Evolutionary conservation across 306 rosid species (phyloP), one percentile per base, ranked within the genome.

Genomic region (Erythrophleum fordii): DNA sequence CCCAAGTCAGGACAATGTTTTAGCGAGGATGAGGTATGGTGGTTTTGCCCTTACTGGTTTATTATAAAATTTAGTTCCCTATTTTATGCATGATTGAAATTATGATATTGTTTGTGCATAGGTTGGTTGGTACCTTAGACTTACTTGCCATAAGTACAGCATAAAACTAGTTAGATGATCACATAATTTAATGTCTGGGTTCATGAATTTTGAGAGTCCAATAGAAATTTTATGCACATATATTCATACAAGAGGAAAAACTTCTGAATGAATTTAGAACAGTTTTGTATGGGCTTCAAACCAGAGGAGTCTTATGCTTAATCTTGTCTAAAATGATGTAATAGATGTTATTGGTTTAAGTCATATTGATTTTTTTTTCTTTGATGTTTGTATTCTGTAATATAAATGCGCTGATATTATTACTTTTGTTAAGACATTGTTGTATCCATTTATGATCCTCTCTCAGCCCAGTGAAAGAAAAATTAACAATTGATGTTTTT

Each of bases 21-120:
- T 85, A 81, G 97, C 56, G 99, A 95, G 90, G 99, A 95, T 71
- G 99, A 95, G 95, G 99, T 95, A 89, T 26, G 35, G 25, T 82
- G 80, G 49, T 81, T 46, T 81, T 46, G 45, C 55, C 52, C 16
- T 23, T 78, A 60, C 64, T 62, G 39, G 42, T 34, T 35, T 73
- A 56, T 56, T 71, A 45, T 62, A 51, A 61, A 79, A 35, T 71
- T 71, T 11, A 61, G 17, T 66, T 64, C 60, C 65, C n/a, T 79
- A 55, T 70, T 61, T 34, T 22, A 37, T 69, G 61, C 66, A 52
- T 26, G 72, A 16, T 72, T 0, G 45, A 17, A 26, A 53, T 82
- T 79, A 75, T 76, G 35, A 78, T 35, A 23, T 29, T 80, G 56
- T 76, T 75, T 25, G 10, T n/a, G n/a, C 67, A 18, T 58, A 60